Conservation (phyloP, 2,329 filamentous ascomycete species). For the Neonectria sp. region DNA sequence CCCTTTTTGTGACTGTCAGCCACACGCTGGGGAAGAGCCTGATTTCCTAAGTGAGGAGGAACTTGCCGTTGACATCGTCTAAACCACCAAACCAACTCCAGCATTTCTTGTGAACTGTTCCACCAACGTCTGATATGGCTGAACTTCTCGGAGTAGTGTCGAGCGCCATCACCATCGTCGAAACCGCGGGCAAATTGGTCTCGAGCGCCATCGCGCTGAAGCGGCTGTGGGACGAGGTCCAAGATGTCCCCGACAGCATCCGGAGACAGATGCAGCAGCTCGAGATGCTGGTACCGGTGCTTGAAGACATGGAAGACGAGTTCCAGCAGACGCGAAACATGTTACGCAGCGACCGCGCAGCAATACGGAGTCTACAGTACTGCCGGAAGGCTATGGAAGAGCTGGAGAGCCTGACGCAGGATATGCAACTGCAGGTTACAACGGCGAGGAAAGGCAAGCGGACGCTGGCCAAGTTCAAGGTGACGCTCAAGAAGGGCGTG, state of each 20-base stretch:
- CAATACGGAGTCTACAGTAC: slow-evolving; percentile 25
- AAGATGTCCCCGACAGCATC: slow-evolving; percentile 27
- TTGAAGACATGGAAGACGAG: slow-evolving; percentile 29
- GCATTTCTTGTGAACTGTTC: too few species aligned
- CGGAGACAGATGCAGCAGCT: slow-evolving; percentile 2
- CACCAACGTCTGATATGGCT: slow-evolving; percentile 25
- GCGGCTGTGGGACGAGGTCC: slow-evolving; percentile 35
- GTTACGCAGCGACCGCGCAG: not conserved
- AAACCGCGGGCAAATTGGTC: slow-evolving; percentile 33
- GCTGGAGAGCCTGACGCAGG: slow-evolving; percentile 9
- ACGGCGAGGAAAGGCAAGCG: not conserved
- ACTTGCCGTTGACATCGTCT: slow-evolving; percentile 2
- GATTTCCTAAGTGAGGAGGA: not conserved
- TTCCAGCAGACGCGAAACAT: slow-evolving; percentile 4
- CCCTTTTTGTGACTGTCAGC: not conserved
- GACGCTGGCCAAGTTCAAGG: slow-evolving; percentile 2
- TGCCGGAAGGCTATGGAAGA: slow-evolving; percentile 16
- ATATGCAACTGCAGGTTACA: slow-evolving; percentile 27
- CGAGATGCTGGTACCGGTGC: not conserved
- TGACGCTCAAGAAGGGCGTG: slow-evolving; percentile 22
- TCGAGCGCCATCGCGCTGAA: slow-evolving; percentile 28
- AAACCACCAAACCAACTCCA: not conserved
- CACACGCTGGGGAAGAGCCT: not conserved
- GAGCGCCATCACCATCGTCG: slow-evolving; percentile 34
- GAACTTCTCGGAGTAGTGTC: slow-evolving; percentile 33